Base-by-base conservation (phyloP, 352 stramenopile genomes). In the Phytophthora hybrid region DNA sequence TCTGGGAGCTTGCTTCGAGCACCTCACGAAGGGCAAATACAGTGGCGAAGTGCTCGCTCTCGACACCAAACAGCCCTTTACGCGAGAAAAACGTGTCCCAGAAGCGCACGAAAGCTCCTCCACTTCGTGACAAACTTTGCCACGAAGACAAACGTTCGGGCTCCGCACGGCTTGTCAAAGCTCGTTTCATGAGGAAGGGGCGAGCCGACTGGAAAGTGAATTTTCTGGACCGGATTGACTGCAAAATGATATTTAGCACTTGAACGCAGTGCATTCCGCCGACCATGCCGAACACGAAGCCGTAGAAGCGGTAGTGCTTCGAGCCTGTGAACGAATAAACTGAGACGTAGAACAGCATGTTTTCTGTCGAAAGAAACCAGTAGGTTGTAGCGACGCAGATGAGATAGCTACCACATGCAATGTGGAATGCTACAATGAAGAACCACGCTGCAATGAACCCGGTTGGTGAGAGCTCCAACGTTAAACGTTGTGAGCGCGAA, bases 311-410 rank as follows among this genome's bases (percentile, higher is more conserved):
- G 55, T 83, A 80, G 60, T 71, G 69, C n/a, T 59, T 14, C 21
- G 51, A 73, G 1, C 73, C 54, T 23, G 66, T 68, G 5, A 53
- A 51, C 5, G 69, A 70, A 56, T 71, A 73, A 37, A 73, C 53
- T n/a, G 69, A 56, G 16, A 68, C 71, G 53, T 82, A 83, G 39
- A 76, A 78, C 14, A 56, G 19, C 56, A 83, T 59, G 19, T n/a
- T 69, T 16, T 54, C 53, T 1, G 29, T 65, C 1, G 71, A 58
- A n/a, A 83, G 57, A 51, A 76, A 81, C 21, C 70, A 29, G 31
- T 82, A 80, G 3, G 78, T 68, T 2, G 63, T 37, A 1, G 71
- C 61, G 18, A 77, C 60, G 0, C 78, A 76, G 10, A 78, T 63
- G 11, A 83, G 62, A 18, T 69, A 65, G 1, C 32, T 37, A 11